A percentile compares a stretch with the other conserved stretches of the same genome.
Conservation (phyloP, 306 rosid genomes). For the Cotoneaster glaucophyllus region DNA sequence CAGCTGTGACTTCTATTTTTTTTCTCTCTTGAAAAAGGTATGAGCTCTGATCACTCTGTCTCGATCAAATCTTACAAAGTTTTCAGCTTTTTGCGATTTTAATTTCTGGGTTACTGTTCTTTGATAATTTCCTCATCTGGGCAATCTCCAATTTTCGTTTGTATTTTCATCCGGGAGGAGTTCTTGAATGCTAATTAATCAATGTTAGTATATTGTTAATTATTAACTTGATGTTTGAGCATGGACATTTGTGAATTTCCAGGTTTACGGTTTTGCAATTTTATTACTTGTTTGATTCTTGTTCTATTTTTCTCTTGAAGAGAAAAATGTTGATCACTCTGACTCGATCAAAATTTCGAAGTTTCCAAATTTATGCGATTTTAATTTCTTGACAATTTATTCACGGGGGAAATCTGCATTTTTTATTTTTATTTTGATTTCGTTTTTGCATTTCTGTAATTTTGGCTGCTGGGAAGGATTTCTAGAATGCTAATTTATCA, state of each 20-base stretch:
- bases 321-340: not conserved
- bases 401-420: not conserved
- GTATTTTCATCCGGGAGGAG: not conserved
- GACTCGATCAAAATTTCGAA: not conserved
- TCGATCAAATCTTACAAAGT: not conserved
- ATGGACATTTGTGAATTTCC: not conserved
- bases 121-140: slow-evolving; percentile 3
- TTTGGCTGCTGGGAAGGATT: not conserved
- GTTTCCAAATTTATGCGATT: not conserved
- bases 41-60: not conserved
- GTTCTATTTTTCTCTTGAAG: not conserved
- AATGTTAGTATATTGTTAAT: not conserved
- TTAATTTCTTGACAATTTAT: not conserved
- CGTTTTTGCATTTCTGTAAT: not conserved
- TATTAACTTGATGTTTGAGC: not conserved
- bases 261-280: not conserved
- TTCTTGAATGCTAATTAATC: not conserved
- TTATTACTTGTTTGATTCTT: not conserved
- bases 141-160: not conserved
- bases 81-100: not conserved
- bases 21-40: not conserved
- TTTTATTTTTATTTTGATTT: not conserved
- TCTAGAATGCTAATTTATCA: not conserved
- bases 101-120: not conserved
- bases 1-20: not conserved